Conservation (phyloP, 306 rosid genomes). For the Medicago ruthenica region DNA sequence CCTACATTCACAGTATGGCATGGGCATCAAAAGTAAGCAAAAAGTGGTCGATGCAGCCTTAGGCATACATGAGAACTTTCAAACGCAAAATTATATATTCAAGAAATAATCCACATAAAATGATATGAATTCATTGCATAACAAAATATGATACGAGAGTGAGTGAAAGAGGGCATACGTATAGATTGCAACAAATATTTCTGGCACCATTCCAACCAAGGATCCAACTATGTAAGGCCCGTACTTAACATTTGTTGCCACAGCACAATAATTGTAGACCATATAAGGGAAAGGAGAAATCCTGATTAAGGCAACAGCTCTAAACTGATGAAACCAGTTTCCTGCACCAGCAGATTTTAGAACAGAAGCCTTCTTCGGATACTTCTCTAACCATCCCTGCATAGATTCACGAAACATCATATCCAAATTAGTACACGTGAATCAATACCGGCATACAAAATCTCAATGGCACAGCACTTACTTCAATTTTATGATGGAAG, state of each 20-base stretch:
- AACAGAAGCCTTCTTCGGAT: slow-evolving; percentile 90
- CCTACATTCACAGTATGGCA: background rate
- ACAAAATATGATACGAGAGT: background rate
- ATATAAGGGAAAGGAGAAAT: slow-evolving; percentile 96
- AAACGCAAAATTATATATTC: slow-evolving; percentile 20
- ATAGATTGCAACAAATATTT: slow-evolving; percentile 88
- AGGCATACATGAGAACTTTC: slow-evolving; percentile 16
- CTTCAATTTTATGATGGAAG: slow-evolving; percentile 85
- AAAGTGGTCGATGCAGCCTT: background rate
- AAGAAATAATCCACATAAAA: background rate
- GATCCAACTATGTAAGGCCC: slow-evolving; percentile 91
- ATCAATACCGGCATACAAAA: slow-evolving; percentile 14
- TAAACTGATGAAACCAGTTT: slow-evolving; percentile 90
- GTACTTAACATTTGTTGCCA: slow-evolving; percentile 91
- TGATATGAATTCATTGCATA: background rate
- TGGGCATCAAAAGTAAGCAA: slow-evolving; percentile 24
- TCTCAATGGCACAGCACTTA: slow-evolving; percentile 36
- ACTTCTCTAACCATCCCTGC: slow-evolving; percentile 95
- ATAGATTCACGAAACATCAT: slow-evolving; percentile 31
- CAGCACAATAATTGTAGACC: slow-evolving; percentile 89
- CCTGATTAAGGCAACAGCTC: slow-evolving; percentile 88
- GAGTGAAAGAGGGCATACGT: slow-evolving; percentile 67
- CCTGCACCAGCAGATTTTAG: slow-evolving; percentile 95
- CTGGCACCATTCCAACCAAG: slow-evolving; percentile 93
- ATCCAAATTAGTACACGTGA: background rate